Evolutionary conservation across 176 grass and related monocot genomes (phyloP).

Genomic region (Otatea glauca): DNA sequence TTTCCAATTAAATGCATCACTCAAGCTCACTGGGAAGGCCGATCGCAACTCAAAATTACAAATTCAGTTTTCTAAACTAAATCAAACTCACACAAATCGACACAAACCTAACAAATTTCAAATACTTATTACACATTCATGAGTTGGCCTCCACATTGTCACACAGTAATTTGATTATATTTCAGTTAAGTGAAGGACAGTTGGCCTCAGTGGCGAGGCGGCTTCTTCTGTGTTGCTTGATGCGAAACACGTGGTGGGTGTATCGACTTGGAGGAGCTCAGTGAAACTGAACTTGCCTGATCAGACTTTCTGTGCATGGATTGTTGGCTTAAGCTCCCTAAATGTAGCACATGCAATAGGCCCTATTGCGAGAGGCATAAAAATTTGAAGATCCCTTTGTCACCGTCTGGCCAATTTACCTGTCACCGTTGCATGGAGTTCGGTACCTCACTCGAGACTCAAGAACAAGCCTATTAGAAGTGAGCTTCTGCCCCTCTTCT

Average conservation of each 20-base stretch:
- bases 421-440: constrained; percentile 66
- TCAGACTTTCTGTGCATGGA: constrained; percentile 76
- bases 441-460: neutral
- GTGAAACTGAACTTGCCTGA: constrained; percentile 54
- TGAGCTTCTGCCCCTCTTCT: neutral
- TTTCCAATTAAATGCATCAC: too few species aligned
- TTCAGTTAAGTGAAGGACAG: constrained; percentile 60
- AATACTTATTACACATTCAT: too few species aligned
- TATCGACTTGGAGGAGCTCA: constrained; percentile 57
- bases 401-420: constrained; percentile 50
- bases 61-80: too few species aligned
- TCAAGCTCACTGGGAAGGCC: too few species aligned
- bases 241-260: constrained; percentile 89
- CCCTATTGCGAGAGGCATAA: constrained; percentile 73
- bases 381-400: constrained; percentile 42
- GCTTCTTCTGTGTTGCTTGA: constrained; percentile 82
- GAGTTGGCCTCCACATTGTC: too few species aligned
- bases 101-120: too few species aligned
- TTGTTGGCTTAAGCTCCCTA: constrained; percentile 79
- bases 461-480: constrained; percentile 52
- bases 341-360: constrained; percentile 80
- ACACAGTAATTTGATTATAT: constrained; percentile 36
- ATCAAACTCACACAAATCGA: too few species aligned
- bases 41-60: too few species aligned
- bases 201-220: constrained; percentile 58